A percentile compares a stretch with the other conserved stretches of the same genome.
Conservation (phyloP, 176 grass and related monocot genomes). For the Cocos nucifera region DNA sequence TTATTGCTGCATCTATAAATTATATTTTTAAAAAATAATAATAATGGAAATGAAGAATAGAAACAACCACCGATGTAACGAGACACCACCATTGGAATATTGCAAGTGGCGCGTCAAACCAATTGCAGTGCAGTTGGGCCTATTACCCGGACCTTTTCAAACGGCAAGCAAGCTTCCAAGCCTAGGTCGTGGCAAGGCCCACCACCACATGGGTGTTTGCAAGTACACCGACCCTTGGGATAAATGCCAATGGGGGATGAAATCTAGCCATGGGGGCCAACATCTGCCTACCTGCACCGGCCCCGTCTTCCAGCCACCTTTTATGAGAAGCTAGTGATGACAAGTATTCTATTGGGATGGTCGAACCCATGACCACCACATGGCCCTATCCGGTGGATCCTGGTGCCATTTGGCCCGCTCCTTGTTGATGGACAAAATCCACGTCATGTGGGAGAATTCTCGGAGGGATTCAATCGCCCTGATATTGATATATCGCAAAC, state of each 20-base stretch:
- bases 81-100: neutral
- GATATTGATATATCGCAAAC: neutral
- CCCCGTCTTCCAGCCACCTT: neutral
- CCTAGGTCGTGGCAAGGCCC: neutral
- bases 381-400: neutral
- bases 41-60: too few species aligned
- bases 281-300: neutral
- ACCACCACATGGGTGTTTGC: neutral
- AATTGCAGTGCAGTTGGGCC: neutral
- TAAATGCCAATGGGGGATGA: neutral
- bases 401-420: neutral
- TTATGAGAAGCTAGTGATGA: neutral
- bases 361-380: neutral
- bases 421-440: neutral
- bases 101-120: neutral
- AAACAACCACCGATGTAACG: neutral
- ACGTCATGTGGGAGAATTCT: neutral
- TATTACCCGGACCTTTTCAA: neutral
- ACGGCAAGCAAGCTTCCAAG: neutral
- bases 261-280: neutral
- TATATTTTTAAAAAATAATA: too few species aligned
- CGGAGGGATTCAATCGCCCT: neutral
- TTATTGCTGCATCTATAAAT: too few species aligned
- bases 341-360: neutral
- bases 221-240: too few species aligned